These are phyloP conservation scores for Acacia acuminata DNA, from an alignment of 306 rosid species.

Conservation along the genomic window DNA sequence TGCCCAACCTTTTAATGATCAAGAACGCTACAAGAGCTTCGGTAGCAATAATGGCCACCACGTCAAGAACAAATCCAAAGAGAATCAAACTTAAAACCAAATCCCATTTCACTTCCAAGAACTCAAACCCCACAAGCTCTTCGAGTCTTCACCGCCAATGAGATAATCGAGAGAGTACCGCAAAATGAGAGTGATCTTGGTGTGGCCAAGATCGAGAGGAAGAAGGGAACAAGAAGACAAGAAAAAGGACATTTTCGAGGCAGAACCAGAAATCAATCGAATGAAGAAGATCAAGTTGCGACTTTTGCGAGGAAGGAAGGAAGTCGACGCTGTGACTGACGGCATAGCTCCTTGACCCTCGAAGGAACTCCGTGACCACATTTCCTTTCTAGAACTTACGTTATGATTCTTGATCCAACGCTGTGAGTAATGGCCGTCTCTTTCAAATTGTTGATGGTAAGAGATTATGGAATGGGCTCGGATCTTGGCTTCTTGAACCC, in stretches of 20 bases:
- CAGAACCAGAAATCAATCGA: too few species aligned
- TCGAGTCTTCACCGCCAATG: not conserved
- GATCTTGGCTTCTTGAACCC: too few species aligned
- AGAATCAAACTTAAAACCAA: constrained; percentile 43
- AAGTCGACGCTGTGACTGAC: too few species aligned
- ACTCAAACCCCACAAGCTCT: not conserved
- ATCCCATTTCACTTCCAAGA: constrained; percentile 32
- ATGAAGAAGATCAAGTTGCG: too few species aligned
- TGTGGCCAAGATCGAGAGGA: not conserved
- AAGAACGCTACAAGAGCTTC: constrained; percentile 51
- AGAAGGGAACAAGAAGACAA: not conserved
- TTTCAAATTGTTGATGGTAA: too few species aligned
- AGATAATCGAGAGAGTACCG: not conserved
- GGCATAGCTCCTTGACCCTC: too few species aligned
- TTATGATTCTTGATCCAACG: too few species aligned
- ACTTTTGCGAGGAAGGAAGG: too few species aligned
- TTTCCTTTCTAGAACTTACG: too few species aligned
- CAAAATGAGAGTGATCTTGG: not conserved
- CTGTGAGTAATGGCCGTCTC: too few species aligned
- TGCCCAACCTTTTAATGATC: constrained; percentile 54
- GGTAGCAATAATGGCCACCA: constrained; percentile 49
- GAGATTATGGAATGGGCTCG: too few species aligned
- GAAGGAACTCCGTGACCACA: too few species aligned
- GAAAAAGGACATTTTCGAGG: not conserved
- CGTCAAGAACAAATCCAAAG: constrained; percentile 73